Evolutionary conservation across 2,329 filamentous ascomycete species (phyloP).

Genomic region (Sporothrix dimorphospora): DNA sequence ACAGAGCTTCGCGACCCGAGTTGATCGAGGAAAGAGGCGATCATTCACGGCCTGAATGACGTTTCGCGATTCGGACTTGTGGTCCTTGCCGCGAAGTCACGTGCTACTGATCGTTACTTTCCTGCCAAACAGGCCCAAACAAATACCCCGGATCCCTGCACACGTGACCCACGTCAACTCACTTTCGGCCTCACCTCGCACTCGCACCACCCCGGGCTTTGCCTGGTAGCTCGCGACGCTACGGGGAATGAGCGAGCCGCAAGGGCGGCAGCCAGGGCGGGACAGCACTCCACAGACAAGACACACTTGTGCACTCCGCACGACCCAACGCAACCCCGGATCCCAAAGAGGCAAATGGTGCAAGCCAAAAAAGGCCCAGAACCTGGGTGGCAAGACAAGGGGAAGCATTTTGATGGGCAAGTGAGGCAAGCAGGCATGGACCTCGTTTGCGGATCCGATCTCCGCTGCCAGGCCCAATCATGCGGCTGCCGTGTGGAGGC

Average conservation of each 20-base stretch:
- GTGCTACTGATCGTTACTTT: not conserved
- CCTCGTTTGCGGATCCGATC: not conserved
- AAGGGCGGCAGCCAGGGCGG: not conserved
- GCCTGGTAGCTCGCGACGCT: not conserved
- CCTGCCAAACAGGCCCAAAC: too few relatives aligned
- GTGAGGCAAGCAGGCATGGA: too few relatives aligned
- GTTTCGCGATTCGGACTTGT: conserved; percentile 19
- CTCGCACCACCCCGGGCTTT: not conserved
- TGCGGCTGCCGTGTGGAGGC: not conserved
- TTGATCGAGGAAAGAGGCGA: not conserved
- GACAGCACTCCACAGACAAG: not conserved
- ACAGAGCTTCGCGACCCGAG: not conserved
- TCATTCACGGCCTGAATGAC: not conserved
- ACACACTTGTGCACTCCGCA: not conserved
- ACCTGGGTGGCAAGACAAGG: not conserved
- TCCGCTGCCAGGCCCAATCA: too few relatives aligned
- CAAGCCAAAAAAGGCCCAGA: not conserved
- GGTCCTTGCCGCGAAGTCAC: conserved; percentile 6
- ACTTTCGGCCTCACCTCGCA: not conserved
- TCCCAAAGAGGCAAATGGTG: not conserved
- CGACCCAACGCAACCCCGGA: not conserved
- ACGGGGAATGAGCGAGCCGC: not conserved
- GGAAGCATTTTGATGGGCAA: not conserved
- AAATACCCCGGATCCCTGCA: not conserved
- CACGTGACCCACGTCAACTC: not conserved